Conservation (phyloP, 352 stramenopile species). For the Hyaloperonospora brassicae region DNA sequence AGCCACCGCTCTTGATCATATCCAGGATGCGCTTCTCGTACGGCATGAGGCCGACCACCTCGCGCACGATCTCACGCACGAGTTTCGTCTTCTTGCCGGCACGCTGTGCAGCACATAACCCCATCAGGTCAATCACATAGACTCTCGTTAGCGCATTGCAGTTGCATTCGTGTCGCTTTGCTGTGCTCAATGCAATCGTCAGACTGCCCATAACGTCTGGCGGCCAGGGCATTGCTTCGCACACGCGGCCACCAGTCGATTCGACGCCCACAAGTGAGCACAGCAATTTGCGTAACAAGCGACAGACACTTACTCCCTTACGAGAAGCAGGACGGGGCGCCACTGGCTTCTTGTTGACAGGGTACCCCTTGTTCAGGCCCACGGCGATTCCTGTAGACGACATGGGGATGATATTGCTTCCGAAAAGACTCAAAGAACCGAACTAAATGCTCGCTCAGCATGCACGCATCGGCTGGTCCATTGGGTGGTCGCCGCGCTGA, state of each 20-base stretch:
- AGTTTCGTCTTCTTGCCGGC: conserved; percentile 92
- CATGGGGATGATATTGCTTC: conserved; percentile 78
- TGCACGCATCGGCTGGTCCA: conserved; percentile 17
- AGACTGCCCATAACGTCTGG: background rate
- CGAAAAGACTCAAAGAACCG: conserved; percentile 83
- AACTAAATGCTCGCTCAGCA: conserved; percentile 34
- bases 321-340: conserved; percentile 69
- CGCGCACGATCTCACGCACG: conserved; percentile 92
- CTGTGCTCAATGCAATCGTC: background rate
- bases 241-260: background rate
- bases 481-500: conserved; percentile 26
- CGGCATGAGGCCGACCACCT: conserved; percentile 96
- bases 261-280: background rate
- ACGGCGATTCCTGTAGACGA: conserved; percentile 88
- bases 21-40: conserved; percentile 99
- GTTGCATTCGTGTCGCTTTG: background rate
- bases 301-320: conserved; percentile 83
- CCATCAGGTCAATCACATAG: conserved; percentile 6
- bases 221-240: background rate
- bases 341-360: conserved; percentile 89
- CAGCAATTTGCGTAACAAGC: background rate
- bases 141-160: conserved; percentile 8
- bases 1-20: conserved; percentile 99
- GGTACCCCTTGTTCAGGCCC: conserved; percentile 89
- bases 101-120: conserved; percentile 33